A percentile compares a stretch with the other conserved stretches of the same genome.
These are phyloP conservation scores for Ganoderma multipileum DNA, from an alignment of 1,284 basidiomycete genomes.

Conservation along the genomic window DNA sequence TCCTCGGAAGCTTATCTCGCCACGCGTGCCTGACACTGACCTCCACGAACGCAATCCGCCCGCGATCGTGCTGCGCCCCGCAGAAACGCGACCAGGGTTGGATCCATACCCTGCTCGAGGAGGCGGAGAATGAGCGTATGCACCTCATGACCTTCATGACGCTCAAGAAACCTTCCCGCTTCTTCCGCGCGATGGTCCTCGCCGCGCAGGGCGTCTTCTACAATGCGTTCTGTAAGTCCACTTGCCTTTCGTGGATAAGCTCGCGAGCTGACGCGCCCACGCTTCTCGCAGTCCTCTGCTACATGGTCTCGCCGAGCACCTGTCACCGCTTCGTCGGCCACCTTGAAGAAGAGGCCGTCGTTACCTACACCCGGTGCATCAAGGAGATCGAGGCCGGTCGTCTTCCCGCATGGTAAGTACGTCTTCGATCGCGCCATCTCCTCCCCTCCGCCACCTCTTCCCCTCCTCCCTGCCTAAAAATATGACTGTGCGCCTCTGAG, in stretches of 20 bases:
- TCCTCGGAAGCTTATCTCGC: conserved; percentile 1
- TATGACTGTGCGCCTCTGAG: background rate
- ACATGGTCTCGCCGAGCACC: conserved; percentile 81
- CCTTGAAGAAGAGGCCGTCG: conserved; percentile 94
- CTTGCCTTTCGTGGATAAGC: background rate
- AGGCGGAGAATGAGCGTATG: conserved; percentile 97
- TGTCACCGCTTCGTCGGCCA: conserved; percentile 97
- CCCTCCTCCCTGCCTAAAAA: background rate
- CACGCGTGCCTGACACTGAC: conserved; percentile 14
- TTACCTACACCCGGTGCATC: conserved; percentile 87
- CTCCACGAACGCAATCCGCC: conserved; percentile 8
- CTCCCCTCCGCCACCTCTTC: background rate
- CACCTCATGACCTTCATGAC: conserved; percentile 95
- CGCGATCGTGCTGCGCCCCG: background rate
- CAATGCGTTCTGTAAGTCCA: conserved; percentile 81
- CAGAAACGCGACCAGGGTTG: conserved; percentile 90
- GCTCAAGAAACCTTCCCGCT: conserved; percentile 76
- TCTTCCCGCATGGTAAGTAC: conserved; percentile 82
- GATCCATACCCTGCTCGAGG: conserved; percentile 86
- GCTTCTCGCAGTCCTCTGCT: conserved; percentile 69
- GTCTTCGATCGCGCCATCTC: background rate
- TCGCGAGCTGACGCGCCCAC: background rate
- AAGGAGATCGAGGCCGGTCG: conserved; percentile 85
- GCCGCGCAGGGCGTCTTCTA: conserved; percentile 92
- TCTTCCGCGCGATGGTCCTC: conserved; percentile 84